Conservation (phyloP, 2,329 filamentous ascomycete genomes). For the Penicillium sp. region DNA sequence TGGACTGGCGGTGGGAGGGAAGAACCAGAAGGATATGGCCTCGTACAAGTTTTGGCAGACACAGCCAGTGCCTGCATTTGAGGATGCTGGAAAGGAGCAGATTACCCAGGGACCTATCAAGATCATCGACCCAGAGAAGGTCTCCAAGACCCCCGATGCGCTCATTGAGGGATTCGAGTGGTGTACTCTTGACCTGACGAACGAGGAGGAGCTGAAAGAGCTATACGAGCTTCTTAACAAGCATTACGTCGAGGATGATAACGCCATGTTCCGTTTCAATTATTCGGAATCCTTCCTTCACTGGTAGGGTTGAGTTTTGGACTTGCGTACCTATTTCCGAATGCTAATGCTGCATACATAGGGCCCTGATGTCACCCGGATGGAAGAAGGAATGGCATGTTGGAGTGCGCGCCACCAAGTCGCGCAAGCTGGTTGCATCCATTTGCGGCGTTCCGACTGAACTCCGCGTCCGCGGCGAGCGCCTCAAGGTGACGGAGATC, state of each 20-base stretch:
- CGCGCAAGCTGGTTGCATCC: slow-evolving; percentile 86
- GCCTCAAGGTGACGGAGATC: slow-evolving; percentile 80
- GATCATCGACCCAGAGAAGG: slow-evolving; percentile 71
- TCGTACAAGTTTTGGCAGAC: slow-evolving; percentile 99
- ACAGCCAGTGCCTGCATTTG: slow-evolving; percentile 86
- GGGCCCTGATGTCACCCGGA: slow-evolving; percentile 90
- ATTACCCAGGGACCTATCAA: slow-evolving; percentile 80
- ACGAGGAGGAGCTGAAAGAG: slow-evolving; percentile 77
- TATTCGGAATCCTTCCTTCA: slow-evolving; percentile 86
- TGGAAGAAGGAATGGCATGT: slow-evolving; percentile 96
- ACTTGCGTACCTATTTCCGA: neutral
- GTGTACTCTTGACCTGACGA: slow-evolving; percentile 81
- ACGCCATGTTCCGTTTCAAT: slow-evolving; percentile 96
- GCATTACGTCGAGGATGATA: slow-evolving; percentile 96
- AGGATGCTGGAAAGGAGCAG: slow-evolving; percentile 44
- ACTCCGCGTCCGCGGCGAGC: slow-evolving; percentile 73
- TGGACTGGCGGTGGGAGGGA: slow-evolving; percentile 66
- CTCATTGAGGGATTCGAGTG: slow-evolving; percentile 87
- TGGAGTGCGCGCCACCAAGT: slow-evolving; percentile 80
- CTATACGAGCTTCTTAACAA: slow-evolving; percentile 87
- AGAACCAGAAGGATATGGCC: slow-evolving; percentile 94
- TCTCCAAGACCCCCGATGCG: slow-evolving; percentile 71
- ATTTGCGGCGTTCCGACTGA: slow-evolving; percentile 90
- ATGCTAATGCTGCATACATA: slow-evolving; percentile 32
- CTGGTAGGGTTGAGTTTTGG: slow-evolving; percentile 57